Evolutionary conservation across 148 eudicot species (phyloP), one percentile per base, ranked within the genome.

Genomic region (Vaccinium macrocarpon): DNA sequence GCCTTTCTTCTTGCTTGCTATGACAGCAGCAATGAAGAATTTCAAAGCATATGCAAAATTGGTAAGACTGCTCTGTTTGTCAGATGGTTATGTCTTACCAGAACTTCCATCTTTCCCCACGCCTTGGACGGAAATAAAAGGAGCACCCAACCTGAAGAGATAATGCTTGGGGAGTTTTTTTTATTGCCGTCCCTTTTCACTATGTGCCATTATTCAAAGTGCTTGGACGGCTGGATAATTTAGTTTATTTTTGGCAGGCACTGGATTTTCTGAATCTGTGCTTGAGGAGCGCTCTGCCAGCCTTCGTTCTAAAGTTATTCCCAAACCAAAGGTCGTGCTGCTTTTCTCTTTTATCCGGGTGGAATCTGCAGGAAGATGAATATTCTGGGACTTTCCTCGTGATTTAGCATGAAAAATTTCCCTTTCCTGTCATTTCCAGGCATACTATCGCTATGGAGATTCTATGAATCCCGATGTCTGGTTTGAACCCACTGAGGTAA

Each of bases 1-100:
- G 94, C 99, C 83, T 95, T 97, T 89, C 95, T 97, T 81, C 97
- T 97, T 83, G 99, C 98, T 86, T 97, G 99, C 89, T 97, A 97
- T 83, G 99, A 97, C 83, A 83, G 89, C 86, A 87, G 79, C 81
- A 95, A 93, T 56, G 99, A 97, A 81, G 99, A 93, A 89, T 97
- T 87, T 80, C 97, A 97, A 88, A 97, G 93, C 92, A 97, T 97
- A 50, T 97, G 99, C 85, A 95, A 97, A 92, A 95, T 95, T 53
- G 99, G 99, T 96, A 89, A 83, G 83, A 25, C 12, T 50, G 66
- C 62, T 35, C 53, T 15, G 64, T 76, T 46, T 57, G 3, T 35
- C 8, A 32, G 15, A 79, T 56, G 27, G 51, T 32, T 29, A 15
- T 29, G 6, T 50, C 19, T 11, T 25, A 16, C 0, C 3, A 19